phyloP scores from a whole-genome alignment of 2,329 filamentous ascomycete genomes.

The Fusarium pseudoanthophilum region DNA sequence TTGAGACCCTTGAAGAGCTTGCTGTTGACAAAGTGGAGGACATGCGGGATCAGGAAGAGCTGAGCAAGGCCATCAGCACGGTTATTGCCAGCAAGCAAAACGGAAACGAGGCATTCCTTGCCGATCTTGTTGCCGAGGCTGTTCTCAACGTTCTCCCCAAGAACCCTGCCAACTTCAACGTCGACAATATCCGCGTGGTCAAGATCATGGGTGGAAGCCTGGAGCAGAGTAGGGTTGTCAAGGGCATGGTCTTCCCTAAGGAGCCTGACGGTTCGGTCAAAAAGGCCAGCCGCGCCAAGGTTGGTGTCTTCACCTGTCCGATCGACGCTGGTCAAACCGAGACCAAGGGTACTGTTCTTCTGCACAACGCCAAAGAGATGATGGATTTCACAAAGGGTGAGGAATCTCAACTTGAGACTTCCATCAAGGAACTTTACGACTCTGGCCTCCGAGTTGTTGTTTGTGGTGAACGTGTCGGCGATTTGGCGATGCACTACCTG shows the following conservation, averaged over 20 bases:
- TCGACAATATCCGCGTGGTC: constrained; percentile 98
- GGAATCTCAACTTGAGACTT: constrained; percentile 87
- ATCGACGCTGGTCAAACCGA: constrained; percentile 97
- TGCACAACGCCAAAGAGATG: constrained; percentile 99
- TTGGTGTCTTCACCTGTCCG: constrained; percentile 94
- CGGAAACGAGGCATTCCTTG: constrained; percentile 89
- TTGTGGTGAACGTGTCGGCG: constrained; percentile 92
- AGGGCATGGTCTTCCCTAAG: constrained; percentile 98
- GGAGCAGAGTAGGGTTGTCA: constrained; percentile 93
- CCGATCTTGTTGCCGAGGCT: constrained; percentile 85
- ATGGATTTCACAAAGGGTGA: constrained; percentile 98
- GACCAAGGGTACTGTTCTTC: constrained; percentile 96
- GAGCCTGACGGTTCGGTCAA: constrained; percentile 93
- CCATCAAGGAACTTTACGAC: constrained; percentile 96
- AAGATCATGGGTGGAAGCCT: constrained; percentile 99
- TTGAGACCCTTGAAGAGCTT: constrained; percentile 87
- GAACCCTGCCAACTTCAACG: constrained; percentile 95
- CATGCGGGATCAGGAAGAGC: constrained; percentile 80
- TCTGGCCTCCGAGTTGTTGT: constrained; percentile 92
- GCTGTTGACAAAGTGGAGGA: constrained; percentile 91
- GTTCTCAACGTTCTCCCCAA: constrained; percentile 91
- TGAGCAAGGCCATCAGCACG: constrained; percentile 94
- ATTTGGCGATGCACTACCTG: constrained; percentile 96
- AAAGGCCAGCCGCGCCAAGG: constrained; percentile 92
- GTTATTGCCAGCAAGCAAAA: constrained; percentile 97